These are phyloP conservation scores for Blumeria graminis DNA, from an alignment of 2,329 filamentous ascomycete genomes.

Conservation along the genomic window DNA sequence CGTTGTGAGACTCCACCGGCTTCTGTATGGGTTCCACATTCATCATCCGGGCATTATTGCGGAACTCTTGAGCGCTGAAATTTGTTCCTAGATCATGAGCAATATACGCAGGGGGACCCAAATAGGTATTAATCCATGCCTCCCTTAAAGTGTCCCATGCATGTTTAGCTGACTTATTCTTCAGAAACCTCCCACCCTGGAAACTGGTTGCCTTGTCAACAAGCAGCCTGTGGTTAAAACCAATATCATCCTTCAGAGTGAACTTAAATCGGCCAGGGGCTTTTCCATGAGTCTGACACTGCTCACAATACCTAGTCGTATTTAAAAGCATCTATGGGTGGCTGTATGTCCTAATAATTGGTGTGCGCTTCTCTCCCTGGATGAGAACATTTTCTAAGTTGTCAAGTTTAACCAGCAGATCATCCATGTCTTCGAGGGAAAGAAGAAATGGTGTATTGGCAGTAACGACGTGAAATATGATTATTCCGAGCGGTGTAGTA, in stretches of 20 bases:
- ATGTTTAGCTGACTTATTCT: neutral
- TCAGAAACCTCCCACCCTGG: slow-evolving; percentile 2
- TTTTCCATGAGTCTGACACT: neutral
- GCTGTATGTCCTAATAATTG: neutral
- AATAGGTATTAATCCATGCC: neutral
- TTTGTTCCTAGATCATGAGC: neutral
- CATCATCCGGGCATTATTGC: neutral
- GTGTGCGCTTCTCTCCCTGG: neutral
- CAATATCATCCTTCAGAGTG: neutral
- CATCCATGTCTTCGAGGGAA: neutral
- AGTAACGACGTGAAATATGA: neutral
- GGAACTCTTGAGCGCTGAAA: neutral
- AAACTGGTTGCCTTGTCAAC: neutral
- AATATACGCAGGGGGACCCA: neutral
- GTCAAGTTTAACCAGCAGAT: neutral
- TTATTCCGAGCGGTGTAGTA: neutral
- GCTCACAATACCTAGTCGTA: neutral
- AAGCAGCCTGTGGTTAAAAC: neutral
- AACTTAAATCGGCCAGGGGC: neutral
- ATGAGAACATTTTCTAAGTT: neutral
- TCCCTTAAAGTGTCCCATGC: neutral
- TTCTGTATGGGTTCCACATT: neutral
- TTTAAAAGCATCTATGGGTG: neutral
- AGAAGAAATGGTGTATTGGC: neutral
- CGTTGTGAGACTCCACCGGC: neutral